Evolutionary conservation across 371 early-diverging fungal genomes (phyloP), one percentile per base, ranked within the genome.

Genomic region (Mucor irregularis): DNA sequence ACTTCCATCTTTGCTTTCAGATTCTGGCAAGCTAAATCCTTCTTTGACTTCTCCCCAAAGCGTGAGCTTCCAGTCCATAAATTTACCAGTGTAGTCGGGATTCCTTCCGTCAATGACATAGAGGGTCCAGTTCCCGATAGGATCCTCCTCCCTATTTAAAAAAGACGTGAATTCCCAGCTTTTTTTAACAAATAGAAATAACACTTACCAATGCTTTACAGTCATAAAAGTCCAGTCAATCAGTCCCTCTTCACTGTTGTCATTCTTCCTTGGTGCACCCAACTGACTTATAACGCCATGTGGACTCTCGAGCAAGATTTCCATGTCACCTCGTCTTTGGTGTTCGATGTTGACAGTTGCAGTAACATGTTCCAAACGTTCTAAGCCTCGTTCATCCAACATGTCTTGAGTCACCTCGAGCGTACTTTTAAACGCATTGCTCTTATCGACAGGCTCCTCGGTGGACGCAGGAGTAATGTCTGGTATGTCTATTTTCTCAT

Each of bases 191-290:
- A n/a, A n/a, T n/a, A n/a, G n/a, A n/a, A n/a, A n/a, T n/a, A n/a
- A n/a, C 40, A 13, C 38, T 54, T 74, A 90, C 99, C 99, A 98
- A 62, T 97, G 97, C 71, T 90, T 92, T 30, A 98, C 95, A 16
- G 84, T 87, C 93, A 94, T 94, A 58, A 97, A 91, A 8, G 93
- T 95, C 97, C 98, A 98, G 60, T 89, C 77, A 14, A 44, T 24
- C 42, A 94, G 86, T 2, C 99, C 99, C 2, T 65, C 71, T 3
- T 48, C 60, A 64, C 82, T 83, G 8, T 58, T 56, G 65, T 98
- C 99, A 49, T 60, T 65, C 8, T 65, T 75, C 7, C 99, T 63
- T 25, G 81, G 68, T 0, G 84, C 66, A 0, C 85, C 92, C 49
- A 97, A 66, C 50, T 86, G 74, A 33, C 90, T 89, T n/a, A 79